Conservation (phyloP, 140 eudicot genomes). For the Flaveria floridana region DNA sequence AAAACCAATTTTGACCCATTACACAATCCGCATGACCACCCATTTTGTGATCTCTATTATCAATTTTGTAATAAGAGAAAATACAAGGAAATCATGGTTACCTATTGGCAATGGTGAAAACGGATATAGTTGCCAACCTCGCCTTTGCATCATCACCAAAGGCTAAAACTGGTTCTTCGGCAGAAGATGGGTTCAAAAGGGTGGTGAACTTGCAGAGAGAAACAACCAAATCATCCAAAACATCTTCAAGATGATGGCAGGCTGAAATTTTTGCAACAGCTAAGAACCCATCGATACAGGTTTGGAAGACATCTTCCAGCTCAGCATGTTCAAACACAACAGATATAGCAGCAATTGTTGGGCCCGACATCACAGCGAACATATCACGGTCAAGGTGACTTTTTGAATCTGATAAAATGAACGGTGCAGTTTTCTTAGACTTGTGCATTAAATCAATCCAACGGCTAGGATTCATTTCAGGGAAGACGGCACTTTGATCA, state of each 20-base stretch:
- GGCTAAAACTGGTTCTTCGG: slow-evolving; percentile 87
- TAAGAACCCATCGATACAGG: slow-evolving; percentile 84
- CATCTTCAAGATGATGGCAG: slow-evolving; percentile 92
- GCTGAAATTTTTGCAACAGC: slow-evolving; percentile 97
- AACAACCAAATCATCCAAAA: slow-evolving; percentile 88
- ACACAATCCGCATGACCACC: neutral
- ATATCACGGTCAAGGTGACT: slow-evolving; percentile 88
- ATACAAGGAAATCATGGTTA: slow-evolving; percentile 14
- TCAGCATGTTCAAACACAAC: slow-evolving; percentile 95
- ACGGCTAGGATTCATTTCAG: slow-evolving; percentile 84
- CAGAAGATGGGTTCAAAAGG: slow-evolving; percentile 70
- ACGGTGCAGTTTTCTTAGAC: slow-evolving; percentile 76
- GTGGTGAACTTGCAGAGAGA: slow-evolving; percentile 94
- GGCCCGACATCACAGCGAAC: slow-evolving; percentile 97
- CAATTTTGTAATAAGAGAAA: neutral
- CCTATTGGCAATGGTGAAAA: slow-evolving; percentile 85
- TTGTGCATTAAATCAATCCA: slow-evolving; percentile 92
- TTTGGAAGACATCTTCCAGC: slow-evolving; percentile 76
- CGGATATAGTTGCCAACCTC: slow-evolving; percentile 89
- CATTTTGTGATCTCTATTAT: neutral
- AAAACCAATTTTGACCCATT: neutral
- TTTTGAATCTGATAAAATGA: slow-evolving; percentile 66
- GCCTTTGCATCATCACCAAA: slow-evolving; percentile 94
- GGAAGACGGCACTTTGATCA: slow-evolving; percentile 80
- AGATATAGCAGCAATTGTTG: slow-evolving; percentile 94